Percentiles rank a stretch among this genome's conserved stretches.
Conservation (phyloP, 2,329 filamentous ascomycete genomes). For the Penicillium sp. region DNA sequence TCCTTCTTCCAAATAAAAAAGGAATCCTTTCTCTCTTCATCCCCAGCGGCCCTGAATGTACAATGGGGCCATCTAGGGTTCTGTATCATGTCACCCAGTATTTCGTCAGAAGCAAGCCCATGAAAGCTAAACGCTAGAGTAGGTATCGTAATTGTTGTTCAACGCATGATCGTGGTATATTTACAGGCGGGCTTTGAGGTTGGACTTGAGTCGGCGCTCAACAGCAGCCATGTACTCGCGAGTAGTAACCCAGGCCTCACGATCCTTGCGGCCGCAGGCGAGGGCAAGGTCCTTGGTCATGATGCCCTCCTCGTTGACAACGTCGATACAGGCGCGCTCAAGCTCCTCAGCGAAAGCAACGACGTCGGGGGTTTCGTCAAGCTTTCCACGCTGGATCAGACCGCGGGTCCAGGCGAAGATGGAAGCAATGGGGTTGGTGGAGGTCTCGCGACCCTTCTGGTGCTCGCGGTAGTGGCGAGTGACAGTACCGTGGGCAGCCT, state of each 20-base stretch:
- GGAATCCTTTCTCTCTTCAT: conserved; percentile 3
- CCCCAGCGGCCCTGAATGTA: conserved; percentile 19
- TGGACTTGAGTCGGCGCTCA: conserved; percentile 82
- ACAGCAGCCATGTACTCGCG: conserved; percentile 90
- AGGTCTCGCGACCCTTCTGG: conserved; percentile 96
- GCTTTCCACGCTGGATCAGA: conserved; percentile 86
- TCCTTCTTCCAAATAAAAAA: not conserved
- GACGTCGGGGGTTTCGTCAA: conserved; percentile 91
- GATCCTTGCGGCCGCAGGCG: conserved; percentile 84
- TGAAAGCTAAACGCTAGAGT: conserved; percentile 20
- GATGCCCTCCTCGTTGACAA: conserved; percentile 89
- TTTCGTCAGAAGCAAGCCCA: conserved; percentile 17
- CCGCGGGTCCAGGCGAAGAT: conserved; percentile 99
- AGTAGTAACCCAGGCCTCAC: conserved; percentile 88
- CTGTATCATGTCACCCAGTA: conserved; percentile 15
- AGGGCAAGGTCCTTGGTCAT: conserved; percentile 99
- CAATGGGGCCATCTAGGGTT: conserved; percentile 14
- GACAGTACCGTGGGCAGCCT: conserved; percentile 97
- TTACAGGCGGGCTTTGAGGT: conserved; percentile 55
- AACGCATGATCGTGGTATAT: conserved; percentile 23
- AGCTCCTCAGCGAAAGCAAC: conserved; percentile 89
- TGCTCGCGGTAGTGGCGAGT: conserved; percentile 98
- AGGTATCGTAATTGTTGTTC: conserved; percentile 21
- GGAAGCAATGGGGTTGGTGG: conserved; percentile 97
- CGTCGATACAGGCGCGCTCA: conserved; percentile 92